phyloP scores from a whole-genome alignment of 2,329 filamentous ascomycete genomes.

The Talaromyces sp. region DNA sequence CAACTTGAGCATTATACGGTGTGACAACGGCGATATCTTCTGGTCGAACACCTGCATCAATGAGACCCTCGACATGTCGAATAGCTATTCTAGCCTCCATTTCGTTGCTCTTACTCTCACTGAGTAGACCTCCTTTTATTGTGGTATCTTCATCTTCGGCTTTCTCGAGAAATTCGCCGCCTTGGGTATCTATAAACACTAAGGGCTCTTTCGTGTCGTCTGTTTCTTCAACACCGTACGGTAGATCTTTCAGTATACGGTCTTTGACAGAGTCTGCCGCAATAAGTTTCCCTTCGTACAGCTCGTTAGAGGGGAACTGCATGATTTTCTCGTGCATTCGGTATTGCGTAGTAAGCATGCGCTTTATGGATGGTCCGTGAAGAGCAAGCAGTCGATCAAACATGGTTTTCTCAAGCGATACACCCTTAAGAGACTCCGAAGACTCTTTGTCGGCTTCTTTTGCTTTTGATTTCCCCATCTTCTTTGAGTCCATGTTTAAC shows the following conservation, averaged over 20 bases:
- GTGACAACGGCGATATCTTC: constrained; percentile 92
- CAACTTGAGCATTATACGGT: constrained; percentile 92
- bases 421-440: constrained; percentile 39
- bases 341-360: constrained; percentile 95
- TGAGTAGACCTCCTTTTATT: constrained; percentile 53
- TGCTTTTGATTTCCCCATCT: constrained; percentile 41
- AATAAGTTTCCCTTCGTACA: constrained; percentile 78
- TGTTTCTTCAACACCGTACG: constrained; percentile 71
- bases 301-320: constrained; percentile 82
- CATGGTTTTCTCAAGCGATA: constrained; percentile 79
- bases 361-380: constrained; percentile 79
- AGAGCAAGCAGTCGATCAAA: constrained; percentile 84
- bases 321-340: constrained; percentile 97
- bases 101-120: constrained; percentile 86
- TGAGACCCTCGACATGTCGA: constrained; percentile 70
- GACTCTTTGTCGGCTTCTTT: constrained; percentile 30
- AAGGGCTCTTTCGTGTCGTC: constrained; percentile 87
- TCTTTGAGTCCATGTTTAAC: constrained; percentile 35
- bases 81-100: constrained; percentile 81
- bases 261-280: constrained; percentile 75
- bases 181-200: constrained; percentile 94
- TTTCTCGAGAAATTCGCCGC: constrained; percentile 83
- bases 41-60: constrained; percentile 73
- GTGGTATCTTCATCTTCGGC: constrained; percentile 67
- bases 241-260: constrained; percentile 71